These are phyloP conservation scores for Scolecobasidium constrictum DNA, from an alignment of 2,329 filamentous ascomycete genomes.

Conservation along the genomic window DNA sequence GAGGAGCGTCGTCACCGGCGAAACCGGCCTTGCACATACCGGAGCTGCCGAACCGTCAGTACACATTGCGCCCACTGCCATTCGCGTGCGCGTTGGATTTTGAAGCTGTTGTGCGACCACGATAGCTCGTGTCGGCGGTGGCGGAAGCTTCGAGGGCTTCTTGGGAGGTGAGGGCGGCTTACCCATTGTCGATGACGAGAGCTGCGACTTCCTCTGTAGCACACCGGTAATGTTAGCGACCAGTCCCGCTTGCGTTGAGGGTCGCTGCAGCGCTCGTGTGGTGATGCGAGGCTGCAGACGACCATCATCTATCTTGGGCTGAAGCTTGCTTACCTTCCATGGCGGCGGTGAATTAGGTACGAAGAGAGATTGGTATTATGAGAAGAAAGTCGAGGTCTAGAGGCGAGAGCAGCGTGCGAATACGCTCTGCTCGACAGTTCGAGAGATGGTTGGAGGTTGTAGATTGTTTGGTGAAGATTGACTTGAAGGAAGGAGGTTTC, in stretches of 20 bases:
- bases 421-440: too few relatives aligned
- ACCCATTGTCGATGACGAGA: slow-evolving; percentile 99
- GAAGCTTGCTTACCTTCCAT: slow-evolving; percentile 55
- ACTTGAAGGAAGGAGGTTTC: not conserved
- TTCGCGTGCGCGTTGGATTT: slow-evolving; percentile 20
- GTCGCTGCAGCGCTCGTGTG: not conserved
- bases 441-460: too few relatives aligned
- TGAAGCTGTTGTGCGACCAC: too few relatives aligned
- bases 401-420: too few relatives aligned
- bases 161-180: slow-evolving; percentile 45
- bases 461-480: too few relatives aligned
- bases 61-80: slow-evolving; percentile 17
- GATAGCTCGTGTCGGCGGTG: too few relatives aligned
- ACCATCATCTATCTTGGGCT: slow-evolving; percentile 22
- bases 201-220: slow-evolving; percentile 96
- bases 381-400: not conserved
- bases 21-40: slow-evolving; percentile 99
- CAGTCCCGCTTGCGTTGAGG: not conserved
- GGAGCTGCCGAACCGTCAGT: slow-evolving; percentile 56
- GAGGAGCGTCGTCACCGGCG: slow-evolving; percentile 99
- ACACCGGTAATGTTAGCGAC: slow-evolving; percentile 20
- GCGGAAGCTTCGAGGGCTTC: too few relatives aligned
- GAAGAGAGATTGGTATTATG: not conserved
- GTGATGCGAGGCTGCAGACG: slow-evolving; percentile 12
- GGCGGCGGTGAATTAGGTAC: slow-evolving; percentile 11